phyloP scores from a whole-genome alignment of 495 filamentous ascomycete species.

The Arthonia radiata region DNA sequence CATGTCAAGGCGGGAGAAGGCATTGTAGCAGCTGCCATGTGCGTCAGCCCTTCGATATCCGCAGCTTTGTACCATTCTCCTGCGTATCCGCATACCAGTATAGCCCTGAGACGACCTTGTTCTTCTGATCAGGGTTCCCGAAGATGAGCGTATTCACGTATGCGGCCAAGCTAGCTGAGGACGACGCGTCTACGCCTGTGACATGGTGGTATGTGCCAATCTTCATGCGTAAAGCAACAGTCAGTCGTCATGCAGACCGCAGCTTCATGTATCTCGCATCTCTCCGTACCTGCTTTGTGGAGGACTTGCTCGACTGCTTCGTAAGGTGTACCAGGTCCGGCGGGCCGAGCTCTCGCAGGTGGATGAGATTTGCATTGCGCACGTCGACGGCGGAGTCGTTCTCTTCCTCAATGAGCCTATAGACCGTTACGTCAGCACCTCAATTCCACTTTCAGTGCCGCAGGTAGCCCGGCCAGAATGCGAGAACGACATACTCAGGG shows the following conservation, averaged over 20 bases:
- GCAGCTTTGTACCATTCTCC: background rate
- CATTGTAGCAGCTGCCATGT: conserved; percentile 75
- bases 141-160: conserved; percentile 97
- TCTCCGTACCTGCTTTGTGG: conserved; percentile 33
- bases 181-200: conserved; percentile 89
- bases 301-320: conserved; percentile 49
- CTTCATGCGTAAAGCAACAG: too few relatives aligned
- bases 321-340: conserved; percentile 88
- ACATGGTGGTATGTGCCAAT: conserved; percentile 94
- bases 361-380: conserved; percentile 62
- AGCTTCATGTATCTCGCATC: conserved; percentile 11
- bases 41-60: background rate
- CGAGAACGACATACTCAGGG: too few relatives aligned
- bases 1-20: conserved; percentile 95
- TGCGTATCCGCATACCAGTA: conserved; percentile 42
- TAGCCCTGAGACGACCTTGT: conserved; percentile 77
- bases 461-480: too few relatives aligned
- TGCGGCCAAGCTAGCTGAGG: conserved; percentile 83
- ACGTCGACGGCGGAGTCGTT: conserved; percentile 70
- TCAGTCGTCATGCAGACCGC: background rate
- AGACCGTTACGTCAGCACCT: too few relatives aligned
- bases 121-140: conserved; percentile 56
- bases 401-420: conserved; percentile 79
- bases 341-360: conserved; percentile 75
- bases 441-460: too few relatives aligned